Base-by-base conservation (phyloP, 2,329 filamentous ascomycete genomes). In the Fusarium armeniacum region DNA sequence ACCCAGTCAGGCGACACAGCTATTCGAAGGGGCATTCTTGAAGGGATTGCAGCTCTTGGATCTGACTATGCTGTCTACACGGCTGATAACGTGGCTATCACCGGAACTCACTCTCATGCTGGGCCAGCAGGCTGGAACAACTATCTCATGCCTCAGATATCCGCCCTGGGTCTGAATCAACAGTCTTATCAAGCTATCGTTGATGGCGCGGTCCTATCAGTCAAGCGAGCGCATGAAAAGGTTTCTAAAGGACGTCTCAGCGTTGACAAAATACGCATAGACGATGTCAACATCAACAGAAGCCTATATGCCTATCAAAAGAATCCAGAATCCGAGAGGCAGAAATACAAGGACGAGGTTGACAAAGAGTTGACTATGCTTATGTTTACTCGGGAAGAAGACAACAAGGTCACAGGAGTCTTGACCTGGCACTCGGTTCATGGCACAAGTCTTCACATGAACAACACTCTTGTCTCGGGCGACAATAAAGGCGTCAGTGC, bases 361-460 rank as follows among this genome's bases (percentile, higher is more conserved):
- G 60, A 63, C 2, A 63, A 63, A 7, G 60, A 63, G 16, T 20
- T 63, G 7, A 63, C 60, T 2, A 63, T 63, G 60, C 41, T 63
- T 2, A 63, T 33, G 1, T 63, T 63, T 10, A 63, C 47, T 0
- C 58, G 60, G 2, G 41, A 56, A 18, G 6, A 15, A 1, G 60
- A 63, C 5, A 24, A 43, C 1, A 63, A 62, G 1, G 40, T 55
- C 1, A 20, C 58, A 0, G 60, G 58, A 0, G 58, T 63, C 0
- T 9, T 63, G 1, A 63, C 58, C 0, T 63, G 60, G 60, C 51
- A 56, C 3, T 63, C 60, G 0, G 41, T 63, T 0, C 60, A 63
- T 2, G 60, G 60, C 0, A 63, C 58, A 3, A 63, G 60, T 5
- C 58, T 63, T 0, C 44, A 62, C 1, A 63, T 63, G 41, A 63